Percentiles rank a stretch among this genome's conserved stretches.
Evolutionary conservation across 1,284 basidiomycete species (phyloP).

Genomic region (Cryptococcus jaspeensis): DNA sequence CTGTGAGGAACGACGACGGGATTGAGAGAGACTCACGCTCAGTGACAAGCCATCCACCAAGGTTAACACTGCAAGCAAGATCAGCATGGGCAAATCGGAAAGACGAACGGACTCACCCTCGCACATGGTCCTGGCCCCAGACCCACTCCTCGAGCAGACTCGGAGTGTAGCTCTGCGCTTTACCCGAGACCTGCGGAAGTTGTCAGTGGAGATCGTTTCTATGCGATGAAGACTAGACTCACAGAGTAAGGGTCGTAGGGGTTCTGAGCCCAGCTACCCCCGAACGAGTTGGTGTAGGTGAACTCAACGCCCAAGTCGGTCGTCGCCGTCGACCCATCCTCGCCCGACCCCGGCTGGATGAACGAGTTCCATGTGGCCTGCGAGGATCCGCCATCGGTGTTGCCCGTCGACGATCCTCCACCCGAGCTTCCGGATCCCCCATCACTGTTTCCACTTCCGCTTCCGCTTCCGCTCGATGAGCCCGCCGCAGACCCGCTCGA

Average conservation of each 20-base stretch:
- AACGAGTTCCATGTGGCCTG: constrained; percentile 11
- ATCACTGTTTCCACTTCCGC: not conserved
- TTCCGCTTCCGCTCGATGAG: constrained; percentile 1
- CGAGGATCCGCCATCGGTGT: not conserved
- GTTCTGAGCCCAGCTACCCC: constrained; percentile 69
- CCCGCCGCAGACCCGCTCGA: constrained; percentile 12
- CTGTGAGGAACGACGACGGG: not conserved
- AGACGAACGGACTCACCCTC: constrained; percentile 28
- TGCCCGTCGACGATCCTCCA: not conserved
- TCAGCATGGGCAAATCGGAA: constrained; percentile 1
- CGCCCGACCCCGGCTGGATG: constrained; percentile 23
- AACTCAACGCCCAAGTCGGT: constrained; percentile 66
- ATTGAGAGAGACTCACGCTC: constrained; percentile 54
- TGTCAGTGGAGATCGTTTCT: not conserved
- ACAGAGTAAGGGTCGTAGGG: constrained; percentile 62
- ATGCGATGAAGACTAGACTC: constrained; percentile 35
- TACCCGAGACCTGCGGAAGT: constrained; percentile 30
- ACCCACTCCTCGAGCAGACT: constrained; percentile 77
- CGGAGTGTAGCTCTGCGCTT: constrained; percentile 64
- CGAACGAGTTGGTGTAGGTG: constrained; percentile 72
- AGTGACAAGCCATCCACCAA: constrained; percentile 62
- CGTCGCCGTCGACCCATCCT: constrained; percentile 33
- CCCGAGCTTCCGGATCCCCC: constrained; percentile 5
- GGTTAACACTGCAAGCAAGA: constrained; percentile 64
- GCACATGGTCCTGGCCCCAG: constrained; percentile 69